Conservation (phyloP, 2,329 filamentous ascomycete species). For the Apiospora hydei region DNA sequence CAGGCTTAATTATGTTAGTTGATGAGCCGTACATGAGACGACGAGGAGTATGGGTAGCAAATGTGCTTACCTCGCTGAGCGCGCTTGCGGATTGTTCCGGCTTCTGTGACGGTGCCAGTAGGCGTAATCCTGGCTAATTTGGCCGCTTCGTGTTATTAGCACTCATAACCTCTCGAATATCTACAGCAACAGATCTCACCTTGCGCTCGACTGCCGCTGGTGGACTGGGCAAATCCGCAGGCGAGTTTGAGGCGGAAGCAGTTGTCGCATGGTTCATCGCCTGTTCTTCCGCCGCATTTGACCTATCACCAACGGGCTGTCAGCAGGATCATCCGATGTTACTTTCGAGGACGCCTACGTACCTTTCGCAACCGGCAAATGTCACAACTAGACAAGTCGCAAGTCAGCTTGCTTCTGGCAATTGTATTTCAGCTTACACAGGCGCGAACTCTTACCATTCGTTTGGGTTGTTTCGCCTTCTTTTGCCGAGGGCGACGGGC, state of each 20-base stretch:
- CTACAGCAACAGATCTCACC: slow-evolving; percentile 25
- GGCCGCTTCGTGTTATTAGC: slow-evolving; percentile 31
- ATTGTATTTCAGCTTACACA: not conserved
- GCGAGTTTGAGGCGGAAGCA: slow-evolving; percentile 47
- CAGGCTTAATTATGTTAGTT: slow-evolving; percentile 37
- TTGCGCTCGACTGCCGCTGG: slow-evolving; percentile 25
- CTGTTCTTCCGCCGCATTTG: slow-evolving; percentile 50
- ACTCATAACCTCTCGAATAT: not conserved
- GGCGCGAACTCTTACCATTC: slow-evolving; percentile 21
- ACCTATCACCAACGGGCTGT: slow-evolving; percentile 40
- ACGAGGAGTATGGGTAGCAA: not conserved
- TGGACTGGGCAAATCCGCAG: slow-evolving; percentile 43
- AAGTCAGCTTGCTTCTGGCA: not conserved
- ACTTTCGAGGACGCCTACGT: not conserved
- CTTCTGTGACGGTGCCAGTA: slow-evolving; percentile 50
- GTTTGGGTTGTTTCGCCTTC: slow-evolving; percentile 22
- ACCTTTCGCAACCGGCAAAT: slow-evolving; percentile 23
- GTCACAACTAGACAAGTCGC: slow-evolving; percentile 4
- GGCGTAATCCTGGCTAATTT: slow-evolving; percentile 48
- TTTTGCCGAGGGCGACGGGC: slow-evolving; percentile 16
- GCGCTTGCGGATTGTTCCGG: slow-evolving; percentile 50
- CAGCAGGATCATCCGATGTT: not conserved
- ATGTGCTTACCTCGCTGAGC: slow-evolving; percentile 43
- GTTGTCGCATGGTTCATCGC: slow-evolving; percentile 46
- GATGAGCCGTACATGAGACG: not conserved